Conservation (phyloP, 2,329 filamentous ascomycete species). For the Ceratocystis eucalypticola region DNA sequence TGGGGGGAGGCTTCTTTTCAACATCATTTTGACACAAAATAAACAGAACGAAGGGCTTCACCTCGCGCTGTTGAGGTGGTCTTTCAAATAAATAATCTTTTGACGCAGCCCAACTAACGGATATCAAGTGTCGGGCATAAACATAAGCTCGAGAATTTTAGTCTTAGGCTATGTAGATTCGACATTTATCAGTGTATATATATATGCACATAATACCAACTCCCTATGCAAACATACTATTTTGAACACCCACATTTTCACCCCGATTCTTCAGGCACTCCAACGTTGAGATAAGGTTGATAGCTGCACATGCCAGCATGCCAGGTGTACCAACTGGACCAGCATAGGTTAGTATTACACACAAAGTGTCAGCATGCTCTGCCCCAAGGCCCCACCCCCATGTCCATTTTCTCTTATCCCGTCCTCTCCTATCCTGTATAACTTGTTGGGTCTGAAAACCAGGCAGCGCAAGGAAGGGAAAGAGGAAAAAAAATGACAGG, state of each 20-base stretch:
- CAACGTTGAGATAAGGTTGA: conserved; percentile 6
- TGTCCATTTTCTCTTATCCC: background rate
- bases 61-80: background rate
- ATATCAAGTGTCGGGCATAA: background rate
- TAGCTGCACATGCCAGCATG: conserved; percentile 4
- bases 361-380: background rate
- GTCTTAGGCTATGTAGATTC: background rate
- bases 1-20: conserved; percentile 8
- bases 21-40: conserved; percentile 9
- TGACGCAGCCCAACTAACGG: background rate
- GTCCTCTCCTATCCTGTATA: background rate
- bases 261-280: background rate
- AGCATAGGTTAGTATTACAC: background rate
- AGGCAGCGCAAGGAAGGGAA: background rate
- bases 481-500: background rate
- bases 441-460: background rate
- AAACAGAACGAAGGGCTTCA: conserved; percentile 5
- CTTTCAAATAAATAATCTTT: conserved; percentile 3
- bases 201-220: background rate
- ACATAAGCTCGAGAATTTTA: background rate
- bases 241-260: background rate
- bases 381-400: background rate
- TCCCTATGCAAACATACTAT: background rate
- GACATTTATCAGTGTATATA: background rate
- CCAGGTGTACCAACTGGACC: background rate